Base-by-base conservation (phyloP, 306 rosid species). In the Mimosa pudica region DNA sequence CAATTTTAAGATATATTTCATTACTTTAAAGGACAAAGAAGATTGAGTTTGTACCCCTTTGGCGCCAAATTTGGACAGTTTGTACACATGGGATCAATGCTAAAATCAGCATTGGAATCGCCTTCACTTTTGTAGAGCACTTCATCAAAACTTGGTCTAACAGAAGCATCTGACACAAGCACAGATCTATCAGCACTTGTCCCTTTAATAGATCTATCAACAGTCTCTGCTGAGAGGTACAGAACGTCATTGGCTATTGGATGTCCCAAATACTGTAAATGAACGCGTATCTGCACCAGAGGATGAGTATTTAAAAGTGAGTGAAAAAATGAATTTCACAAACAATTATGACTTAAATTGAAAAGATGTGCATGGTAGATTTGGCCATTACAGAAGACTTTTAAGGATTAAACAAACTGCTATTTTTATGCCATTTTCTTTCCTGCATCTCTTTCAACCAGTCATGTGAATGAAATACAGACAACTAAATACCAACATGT, bases 1-100 rank as follows among this genome's bases (percentile, higher is more conserved):
- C 48, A 62, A 17, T 20, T 69, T 63, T 18, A 42, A 4, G 20
- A 20, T 12, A 2, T 17, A 10, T 17, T 62, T 9, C 24, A 70
- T 55, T 32, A 18, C 77, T 32, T 60, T 38, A 58, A 49, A 62
- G 46, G 42, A 70, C 20, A 76, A 44, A 12, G 55, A 30, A 61
- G 41, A 60, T 79, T 79, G 35, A 65, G 41, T 60, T 77, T 79
- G 35, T 86, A 85, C 95, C 91, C 92, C 73, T 81, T 84, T 69
- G 93, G 92, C 72, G 78, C 89, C 82, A 90, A 83, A 79, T 84
- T 73, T 46, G 95, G 95, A 77, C 95, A 90, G 77, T 90, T 90
- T 80, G 93, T 87, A 79, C 95, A 90, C 90, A 85, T 85, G 63
- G 91, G 91, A 51, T 92, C 94, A 52, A 86, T 81, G 81, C 87